These are phyloP conservation scores for Ganoderma resinaceum DNA, from an alignment of 1,284 basidiomycete genomes.

Conservation along the genomic window DNA sequence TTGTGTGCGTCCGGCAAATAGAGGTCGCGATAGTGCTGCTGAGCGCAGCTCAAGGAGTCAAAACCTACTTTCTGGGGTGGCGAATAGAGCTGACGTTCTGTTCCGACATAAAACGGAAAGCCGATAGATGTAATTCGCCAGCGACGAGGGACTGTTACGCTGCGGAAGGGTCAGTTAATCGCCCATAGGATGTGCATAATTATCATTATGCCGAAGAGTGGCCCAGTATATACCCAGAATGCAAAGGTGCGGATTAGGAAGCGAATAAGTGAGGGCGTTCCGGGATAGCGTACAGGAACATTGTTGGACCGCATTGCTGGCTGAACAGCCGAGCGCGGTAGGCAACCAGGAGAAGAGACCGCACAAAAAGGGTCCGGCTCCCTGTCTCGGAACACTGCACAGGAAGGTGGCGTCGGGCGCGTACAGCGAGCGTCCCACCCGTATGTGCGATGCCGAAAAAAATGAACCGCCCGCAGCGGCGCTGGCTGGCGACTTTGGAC, in stretches of 20 bases:
- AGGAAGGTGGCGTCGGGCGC: background rate
- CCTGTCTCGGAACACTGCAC: background rate
- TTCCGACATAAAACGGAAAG: background rate
- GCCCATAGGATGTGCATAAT: background rate
- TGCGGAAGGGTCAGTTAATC: background rate
- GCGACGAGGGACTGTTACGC: background rate
- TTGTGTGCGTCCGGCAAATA: background rate
- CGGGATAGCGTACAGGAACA: constrained; percentile 3
- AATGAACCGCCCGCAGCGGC: background rate
- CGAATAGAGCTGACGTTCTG: background rate
- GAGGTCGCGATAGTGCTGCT: background rate
- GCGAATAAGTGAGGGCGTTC: constrained; percentile 1
- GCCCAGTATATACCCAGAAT: background rate
- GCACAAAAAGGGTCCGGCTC: background rate
- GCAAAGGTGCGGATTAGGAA: constrained; percentile 2
- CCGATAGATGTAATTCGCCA: background rate
- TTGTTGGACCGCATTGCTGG: background rate
- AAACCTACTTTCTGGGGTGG: background rate
- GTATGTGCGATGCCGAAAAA: background rate
- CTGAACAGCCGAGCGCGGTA: constrained; percentile 1
- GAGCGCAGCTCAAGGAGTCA: background rate
- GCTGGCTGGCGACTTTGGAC: constrained; percentile 4
- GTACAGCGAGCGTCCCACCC: constrained; percentile 1
- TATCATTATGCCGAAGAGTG: background rate
- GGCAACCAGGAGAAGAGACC: background rate